Base-by-base conservation (phyloP, 1,284 basidiomycete genomes). In the Psilocybe mexicana region DNA sequence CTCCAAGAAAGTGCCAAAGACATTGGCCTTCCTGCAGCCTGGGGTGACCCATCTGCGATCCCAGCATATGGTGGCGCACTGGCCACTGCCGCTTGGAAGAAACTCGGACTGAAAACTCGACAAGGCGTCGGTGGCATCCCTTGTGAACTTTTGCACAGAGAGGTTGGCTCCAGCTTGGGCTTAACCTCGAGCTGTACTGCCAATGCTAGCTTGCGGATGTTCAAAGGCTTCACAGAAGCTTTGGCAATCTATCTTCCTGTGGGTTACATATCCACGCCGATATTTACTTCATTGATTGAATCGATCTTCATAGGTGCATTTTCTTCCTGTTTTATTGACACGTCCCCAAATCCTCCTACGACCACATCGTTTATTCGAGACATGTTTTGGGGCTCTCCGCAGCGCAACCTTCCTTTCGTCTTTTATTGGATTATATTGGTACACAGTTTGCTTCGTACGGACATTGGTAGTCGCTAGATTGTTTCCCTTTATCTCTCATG, bases 351-450 rank as follows among this genome's bases (percentile, higher is more conserved):
- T 73, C 8, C 75, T 90, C 8, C 69, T 88, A 2, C 70, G 74
- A 12, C 73, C 75, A 1, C 73, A 72, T 24, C 73, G 70, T 59
- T 58, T 80, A 8, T 50, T 84, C 8, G 65, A 69, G 6, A 78
- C 76, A 0, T 55, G 85, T 24, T 60, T 82, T 14, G 77, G 81
- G 24, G 79, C 85, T 11, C 58, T 84, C 1, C 84, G 86, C 42
- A 90, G 87, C 66, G 84, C 90, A 0, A 72, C 81, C 0, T 92
- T 92, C 72, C 79, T 92, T 36, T 84, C 88, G 6, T 75, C 82
- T 0, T 92, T 92, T 64, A 78, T 92, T 42, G 79, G 85, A 0
- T 80, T 85, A 1, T 87, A 83, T 64, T 92, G 86, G 84, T 80
- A 81, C 46, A 68, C 81, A 1, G 82, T 90, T 7, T 92, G 89